These are phyloP conservation scores for Endoconidiophora laricicola DNA, from an alignment of 2,329 filamentous ascomycete species.

Conservation along the genomic window DNA sequence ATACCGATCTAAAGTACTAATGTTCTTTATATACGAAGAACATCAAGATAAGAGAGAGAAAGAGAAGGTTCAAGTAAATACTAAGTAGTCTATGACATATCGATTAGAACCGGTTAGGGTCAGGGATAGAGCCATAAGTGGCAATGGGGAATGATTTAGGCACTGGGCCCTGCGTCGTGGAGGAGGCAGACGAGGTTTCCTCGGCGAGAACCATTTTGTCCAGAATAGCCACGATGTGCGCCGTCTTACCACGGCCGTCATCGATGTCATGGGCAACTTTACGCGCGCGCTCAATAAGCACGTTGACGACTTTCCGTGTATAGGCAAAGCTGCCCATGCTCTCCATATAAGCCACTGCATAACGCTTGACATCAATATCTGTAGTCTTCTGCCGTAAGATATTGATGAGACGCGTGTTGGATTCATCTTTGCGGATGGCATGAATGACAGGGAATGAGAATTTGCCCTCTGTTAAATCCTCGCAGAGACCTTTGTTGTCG, in stretches of 20 bases:
- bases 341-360: slow-evolving; percentile 85
- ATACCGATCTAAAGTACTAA: not conserved
- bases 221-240: slow-evolving; percentile 47
- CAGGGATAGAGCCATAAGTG: too few species aligned
- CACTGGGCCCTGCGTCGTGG: too few species aligned
- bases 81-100: too few species aligned
- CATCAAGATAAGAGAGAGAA: too few species aligned
- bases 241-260: slow-evolving; percentile 36
- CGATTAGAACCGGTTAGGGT: too few species aligned
- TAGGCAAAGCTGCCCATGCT: slow-evolving; percentile 79
- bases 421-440: slow-evolving; percentile 61
- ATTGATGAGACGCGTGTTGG: slow-evolving; percentile 68
- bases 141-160: too few species aligned
- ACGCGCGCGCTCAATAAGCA: slow-evolving; percentile 47
- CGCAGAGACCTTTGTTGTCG: slow-evolving; percentile 81
- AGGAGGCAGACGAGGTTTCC: not conserved
- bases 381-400: slow-evolving; percentile 81
- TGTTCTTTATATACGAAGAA: too few species aligned
- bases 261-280: slow-evolving; percentile 49
- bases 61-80: too few species aligned
- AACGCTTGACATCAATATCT: slow-evolving; percentile 77
- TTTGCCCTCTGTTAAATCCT: slow-evolving; percentile 93
- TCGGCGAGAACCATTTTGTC: slow-evolving; percentile 38
- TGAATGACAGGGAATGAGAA: slow-evolving; percentile 95
- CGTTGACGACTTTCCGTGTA: slow-evolving; percentile 48